Percentiles rank a stretch among this genome's conserved stretches.
Conservation (phyloP, 768 basidiomycete genomes). For the Gloeopeniophorella convolvens region DNA sequence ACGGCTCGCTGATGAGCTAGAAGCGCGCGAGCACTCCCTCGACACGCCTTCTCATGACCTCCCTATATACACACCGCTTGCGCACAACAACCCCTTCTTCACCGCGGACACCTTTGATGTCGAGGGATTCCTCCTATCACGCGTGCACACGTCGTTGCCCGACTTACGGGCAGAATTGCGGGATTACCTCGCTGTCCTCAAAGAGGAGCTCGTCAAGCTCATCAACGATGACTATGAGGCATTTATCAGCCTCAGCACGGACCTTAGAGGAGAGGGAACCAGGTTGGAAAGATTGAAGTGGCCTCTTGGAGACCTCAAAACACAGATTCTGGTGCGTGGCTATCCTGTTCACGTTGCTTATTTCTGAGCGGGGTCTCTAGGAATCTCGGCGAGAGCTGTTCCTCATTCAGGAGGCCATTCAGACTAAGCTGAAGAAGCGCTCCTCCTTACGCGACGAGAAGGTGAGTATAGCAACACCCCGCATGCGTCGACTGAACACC, state of each 20-base stretch:
- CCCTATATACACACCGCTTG: constrained; percentile 63
- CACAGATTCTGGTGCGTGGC: constrained; percentile 59
- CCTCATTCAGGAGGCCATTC: constrained; percentile 63
- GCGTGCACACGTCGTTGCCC: constrained; percentile 76
- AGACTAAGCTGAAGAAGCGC: constrained; percentile 70
- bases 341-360: background rate
- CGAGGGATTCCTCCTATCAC: constrained; percentile 82
- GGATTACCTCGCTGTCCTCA: constrained; percentile 74
- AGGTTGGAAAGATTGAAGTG: constrained; percentile 59
- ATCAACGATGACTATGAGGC: constrained; percentile 99
- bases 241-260: constrained; percentile 93
- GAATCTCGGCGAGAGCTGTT: constrained; percentile 58
- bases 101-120: constrained; percentile 65
- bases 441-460: constrained; percentile 81
- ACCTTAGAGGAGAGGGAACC: constrained; percentile 77
- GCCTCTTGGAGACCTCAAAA: constrained; percentile 59
- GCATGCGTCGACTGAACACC: constrained; percentile 8
- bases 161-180: constrained; percentile 85
- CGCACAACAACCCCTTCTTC: constrained; percentile 73
- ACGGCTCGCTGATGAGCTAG: constrained; percentile 68
- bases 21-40: constrained; percentile 39
- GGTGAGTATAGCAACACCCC: constrained; percentile 33
- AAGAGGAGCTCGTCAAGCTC: constrained; percentile 90
- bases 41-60: constrained; percentile 38
- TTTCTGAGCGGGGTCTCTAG: constrained; percentile 29